Base-by-base conservation (phyloP, 1,139 yeast species). In the Zygoascus hellenicus region DNA sequence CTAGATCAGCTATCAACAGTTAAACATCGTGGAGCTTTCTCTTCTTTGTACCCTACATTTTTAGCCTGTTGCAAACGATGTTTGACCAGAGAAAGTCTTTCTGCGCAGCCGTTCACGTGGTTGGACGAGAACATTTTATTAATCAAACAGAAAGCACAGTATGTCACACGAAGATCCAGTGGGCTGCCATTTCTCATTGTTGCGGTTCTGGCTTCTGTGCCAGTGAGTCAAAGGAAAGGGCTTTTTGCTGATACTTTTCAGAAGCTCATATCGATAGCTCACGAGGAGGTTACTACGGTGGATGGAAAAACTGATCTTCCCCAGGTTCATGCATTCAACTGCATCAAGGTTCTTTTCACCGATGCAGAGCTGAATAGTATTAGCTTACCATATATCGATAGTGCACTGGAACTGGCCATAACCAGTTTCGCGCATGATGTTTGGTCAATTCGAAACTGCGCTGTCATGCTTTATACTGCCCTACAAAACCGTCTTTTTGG, bases 261-360 rank as follows among this genome's bases (percentile, higher is more conserved):
- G 0, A 61, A 67, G 36, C 67, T 90, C 15, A 53, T 79, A 29
- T 62, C 60, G 5, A 75, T 86, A 36, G 87, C 92, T 1, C 55
- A 63, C 5, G 49, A 63, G 5, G 80, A 83, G 1, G 70, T 58
- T 4, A 52, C 75, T n/a, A 13, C 38, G 13, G 22, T 28, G 22
- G 76, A 72, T 11, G 71, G 80, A 52, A 78, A 74, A 50, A 70
- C 78, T 54, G 95, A 87, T 58, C 70, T 87, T 22, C 92, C 97
- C 0, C 97, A 90, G 62, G 96, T 90, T 0, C 95, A 90, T 65
- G 97, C 97, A 0, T 80, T 87, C 62, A 92, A 92, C 60, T 84
- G 95, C 59, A 77, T 92, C 50, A 80, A 78, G 54, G 81, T 82
- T 6, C 69, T 92, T 1, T 82, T 89, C 56, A 75, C 75, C 33